Evolutionary conservation across 208 protist species (phyloP).

Genomic region (Tetramitus jugosus): DNA sequence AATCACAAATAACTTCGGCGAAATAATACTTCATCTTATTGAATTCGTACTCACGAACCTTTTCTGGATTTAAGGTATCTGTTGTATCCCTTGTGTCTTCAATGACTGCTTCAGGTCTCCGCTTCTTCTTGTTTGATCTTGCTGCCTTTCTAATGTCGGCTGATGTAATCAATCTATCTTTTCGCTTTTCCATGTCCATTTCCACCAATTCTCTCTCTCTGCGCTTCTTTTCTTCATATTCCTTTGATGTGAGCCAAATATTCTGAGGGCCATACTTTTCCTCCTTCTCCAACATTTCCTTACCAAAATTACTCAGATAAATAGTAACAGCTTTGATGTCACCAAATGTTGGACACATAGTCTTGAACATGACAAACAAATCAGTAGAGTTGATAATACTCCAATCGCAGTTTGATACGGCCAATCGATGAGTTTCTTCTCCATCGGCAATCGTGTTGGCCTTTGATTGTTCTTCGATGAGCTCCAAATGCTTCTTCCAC

Average conservation of each 20-base stretch:
- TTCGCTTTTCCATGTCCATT: background rate
- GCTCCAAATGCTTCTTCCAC: background rate
- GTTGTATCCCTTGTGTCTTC: background rate
- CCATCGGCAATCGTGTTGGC: conserved; percentile 15
- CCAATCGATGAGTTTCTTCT: conserved; percentile 64
- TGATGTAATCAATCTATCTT: background rate
- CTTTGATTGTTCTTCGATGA: background rate
- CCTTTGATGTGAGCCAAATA: background rate
- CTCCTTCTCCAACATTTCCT: conserved; percentile 75
- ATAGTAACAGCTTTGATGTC: conserved; percentile 70
- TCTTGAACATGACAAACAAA: conserved; percentile 84
- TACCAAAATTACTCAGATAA: conserved; percentile 89
- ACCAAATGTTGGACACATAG: conserved; percentile 84
- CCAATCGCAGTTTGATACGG: conserved; percentile 90
- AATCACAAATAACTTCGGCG: conserved; percentile 89
- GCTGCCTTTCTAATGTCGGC: background rate
- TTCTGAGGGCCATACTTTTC: conserved; percentile 49
- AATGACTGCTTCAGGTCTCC: background rate
- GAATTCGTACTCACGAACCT: conserved; percentile 74
- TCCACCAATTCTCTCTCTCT: background rate
- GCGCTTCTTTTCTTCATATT: background rate
- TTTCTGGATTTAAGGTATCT: background rate
- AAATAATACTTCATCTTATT: conserved; percentile 90
- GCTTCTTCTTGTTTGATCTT: background rate
- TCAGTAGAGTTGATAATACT: conserved; percentile 79